phyloP scores from a whole-genome alignment of 345 rosid species.

The Hevea brasiliensis region DNA sequence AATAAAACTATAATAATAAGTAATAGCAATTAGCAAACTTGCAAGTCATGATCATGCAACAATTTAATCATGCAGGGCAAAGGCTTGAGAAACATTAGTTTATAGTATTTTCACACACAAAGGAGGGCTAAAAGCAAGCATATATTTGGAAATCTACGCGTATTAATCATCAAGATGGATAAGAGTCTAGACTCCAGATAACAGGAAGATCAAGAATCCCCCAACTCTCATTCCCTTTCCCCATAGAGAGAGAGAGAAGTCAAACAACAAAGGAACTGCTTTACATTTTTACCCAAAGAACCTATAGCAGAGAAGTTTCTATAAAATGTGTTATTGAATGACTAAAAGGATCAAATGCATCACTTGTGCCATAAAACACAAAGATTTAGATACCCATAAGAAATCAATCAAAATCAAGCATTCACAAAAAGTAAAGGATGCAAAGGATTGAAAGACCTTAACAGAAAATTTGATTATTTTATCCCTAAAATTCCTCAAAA shows the following conservation, averaged over 20 bases:
- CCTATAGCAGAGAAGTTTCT: not conserved
- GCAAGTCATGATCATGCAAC: not conserved
- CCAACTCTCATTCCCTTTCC: not conserved
- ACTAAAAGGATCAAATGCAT: conserved; percentile 3
- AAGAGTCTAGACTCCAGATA: not conserved
- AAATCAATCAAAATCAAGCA: conserved; percentile 6
- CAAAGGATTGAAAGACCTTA: not conserved
- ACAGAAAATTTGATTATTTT: not conserved
- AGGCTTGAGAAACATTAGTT: not conserved
- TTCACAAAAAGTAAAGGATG: not conserved
- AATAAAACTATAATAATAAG: not conserved
- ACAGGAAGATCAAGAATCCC: conserved; percentile 3
- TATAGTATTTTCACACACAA: not conserved
- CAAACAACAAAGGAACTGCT: not conserved
- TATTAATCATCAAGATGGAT: not conserved
- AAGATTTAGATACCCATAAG: not conserved
- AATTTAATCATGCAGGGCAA: not conserved
- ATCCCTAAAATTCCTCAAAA: conserved; percentile 8
- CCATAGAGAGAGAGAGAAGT: not conserved
- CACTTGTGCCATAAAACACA: not conserved
- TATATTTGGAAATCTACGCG: not conserved
- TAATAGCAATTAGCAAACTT: not conserved
- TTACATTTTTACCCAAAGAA: not conserved
- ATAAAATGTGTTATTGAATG: not conserved
- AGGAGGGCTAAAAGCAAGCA: not conserved